These are phyloP conservation scores for Rubia peregrina DNA, from an alignment of 305 asterid species.

Conservation along the genomic window DNA sequence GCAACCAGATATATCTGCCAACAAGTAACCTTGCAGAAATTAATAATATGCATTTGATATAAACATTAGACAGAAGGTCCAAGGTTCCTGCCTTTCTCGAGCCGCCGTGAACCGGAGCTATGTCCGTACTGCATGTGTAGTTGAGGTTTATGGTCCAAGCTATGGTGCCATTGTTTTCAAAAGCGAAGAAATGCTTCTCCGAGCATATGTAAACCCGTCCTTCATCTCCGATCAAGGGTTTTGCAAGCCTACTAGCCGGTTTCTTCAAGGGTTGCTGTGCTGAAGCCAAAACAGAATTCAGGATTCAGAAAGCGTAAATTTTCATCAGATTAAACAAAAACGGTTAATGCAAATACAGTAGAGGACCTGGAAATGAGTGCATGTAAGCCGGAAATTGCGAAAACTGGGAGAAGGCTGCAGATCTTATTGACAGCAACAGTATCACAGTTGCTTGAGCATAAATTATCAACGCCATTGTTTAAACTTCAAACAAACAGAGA, in stretches of 20 bases:
- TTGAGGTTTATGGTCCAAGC: conserved; percentile 58
- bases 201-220: conserved; percentile 64
- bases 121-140: conserved; percentile 44
- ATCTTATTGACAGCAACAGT: conserved; percentile 20
- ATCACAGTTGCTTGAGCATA: conserved; percentile 14
- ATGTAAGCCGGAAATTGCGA: conserved; percentile 22
- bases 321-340: neutral
- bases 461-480: conserved; percentile 15
- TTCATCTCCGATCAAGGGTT: conserved; percentile 68
- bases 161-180: conserved; percentile 68
- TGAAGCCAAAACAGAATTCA: conserved; percentile 19
- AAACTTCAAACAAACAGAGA: neutral
- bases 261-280: conserved; percentile 33
- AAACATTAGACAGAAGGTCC: neutral
- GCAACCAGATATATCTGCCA: conserved; percentile 91
- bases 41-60: neutral
- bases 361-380: conserved; percentile 31
- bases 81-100: conserved; percentile 48
- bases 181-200: conserved; percentile 44
- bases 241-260: conserved; percentile 31
- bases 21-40: conserved; percentile 15
- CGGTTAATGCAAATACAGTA: neutral
- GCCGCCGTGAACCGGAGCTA: conserved; percentile 70
- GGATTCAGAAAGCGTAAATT: neutral
- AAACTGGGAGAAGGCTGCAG: conserved; percentile 12